Evolutionary conservation across 23 red algal genomes (phyloP), one percentile per base, ranked within the genome.

Genomic region (Gracilariopsis chorda): DNA sequence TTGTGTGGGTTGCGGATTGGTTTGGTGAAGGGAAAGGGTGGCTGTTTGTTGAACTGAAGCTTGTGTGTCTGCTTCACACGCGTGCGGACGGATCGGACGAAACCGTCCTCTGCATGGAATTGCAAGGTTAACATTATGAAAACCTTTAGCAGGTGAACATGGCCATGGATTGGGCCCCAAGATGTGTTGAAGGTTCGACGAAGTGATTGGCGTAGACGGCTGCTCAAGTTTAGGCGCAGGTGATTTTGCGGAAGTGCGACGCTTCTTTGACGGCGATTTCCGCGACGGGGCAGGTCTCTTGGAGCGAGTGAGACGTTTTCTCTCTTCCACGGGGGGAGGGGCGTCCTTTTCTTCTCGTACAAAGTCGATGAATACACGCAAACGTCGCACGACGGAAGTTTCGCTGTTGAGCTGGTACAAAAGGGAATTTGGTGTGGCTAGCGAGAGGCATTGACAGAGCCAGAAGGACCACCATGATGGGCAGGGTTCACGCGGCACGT

Each of bases 111-210:
- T 80, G 24, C 48, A 55, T 19, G 75, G 75, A 80, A 59, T 17
- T 21, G 4, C 41, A 21, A 80, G 49, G 42, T 80, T 59, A 5
- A 80, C 75, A 11, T 59, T 55, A n/a, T 80, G 48, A 28, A 80
- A 80, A 39, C 75, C 75, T 43, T 80, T 80, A 1, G 75, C 75
- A 2, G 75, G 42, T 24, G 75, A 80, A n/a, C 46, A 80, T 43
- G 75, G 75, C 75, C 75, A 80, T 55, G 75, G 75, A 41, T 59
- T 35, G 36, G n/a, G 8, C 23, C 75, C 67, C 1, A 73, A n/a
- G 19, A 73, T 73, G 21, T 73, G 39, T 25, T 23, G 6, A 10
- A 73, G 40, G 5, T 17, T 19, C 32, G 40, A 73, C 16, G 67
- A 73, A 17, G 40, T n/a, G n/a, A n/a, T n/a, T n/a, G n/a, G n/a